Evolutionary conservation across 345 rosid genomes (phyloP), one percentile per base, ranked within the genome.

Genomic region (Passiflora organensis): DNA sequence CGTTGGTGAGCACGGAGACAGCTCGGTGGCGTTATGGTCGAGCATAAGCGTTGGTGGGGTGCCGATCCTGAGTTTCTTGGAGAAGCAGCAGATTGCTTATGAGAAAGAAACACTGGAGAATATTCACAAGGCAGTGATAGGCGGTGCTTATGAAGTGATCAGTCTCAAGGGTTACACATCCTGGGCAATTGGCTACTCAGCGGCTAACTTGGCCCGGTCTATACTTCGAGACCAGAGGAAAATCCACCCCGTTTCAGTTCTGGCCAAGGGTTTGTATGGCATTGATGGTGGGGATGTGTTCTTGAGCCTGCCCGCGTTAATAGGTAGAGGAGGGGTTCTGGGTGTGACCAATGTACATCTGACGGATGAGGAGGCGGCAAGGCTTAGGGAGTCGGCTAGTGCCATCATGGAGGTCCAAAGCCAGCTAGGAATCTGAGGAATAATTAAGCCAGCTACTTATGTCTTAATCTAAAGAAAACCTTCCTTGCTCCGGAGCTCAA

Each of bases 151-250:
- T 20, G 95, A 88, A 48, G 98, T 91, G 43, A 91, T 88, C 2
- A 70, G 60, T 8, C 88, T 91, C 44, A 91, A 91, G 57, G 96
- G 98, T 17, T 91, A 88, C 76, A 91, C 98, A 6, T 85, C 95
- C n/a, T 88, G 96, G 98, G 98, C 98, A 13, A 91, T 88, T 39
- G 98, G 98, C 16, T 88, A 88, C 75, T 91, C 98, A 0, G 98
- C 76, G 2, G 93, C 96, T 10, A 88, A 49, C 62, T 65, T 91
- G 65, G 95, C 96, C 37, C 72, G 90, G 0, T 66, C 87, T 41
- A 57, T 91, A 18, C 72, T 88, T 19, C 63, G 98, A n/a, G 78
- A 91, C 74, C 98, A 91, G 82, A 81, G 93, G 50, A 83, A 72
- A 66, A 84, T 91, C 69, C 98, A 91, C 48, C 94, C 98, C 0